Conservation (phyloP, 257 asterid genomes). For the Nicotiana tabacum region DNA sequence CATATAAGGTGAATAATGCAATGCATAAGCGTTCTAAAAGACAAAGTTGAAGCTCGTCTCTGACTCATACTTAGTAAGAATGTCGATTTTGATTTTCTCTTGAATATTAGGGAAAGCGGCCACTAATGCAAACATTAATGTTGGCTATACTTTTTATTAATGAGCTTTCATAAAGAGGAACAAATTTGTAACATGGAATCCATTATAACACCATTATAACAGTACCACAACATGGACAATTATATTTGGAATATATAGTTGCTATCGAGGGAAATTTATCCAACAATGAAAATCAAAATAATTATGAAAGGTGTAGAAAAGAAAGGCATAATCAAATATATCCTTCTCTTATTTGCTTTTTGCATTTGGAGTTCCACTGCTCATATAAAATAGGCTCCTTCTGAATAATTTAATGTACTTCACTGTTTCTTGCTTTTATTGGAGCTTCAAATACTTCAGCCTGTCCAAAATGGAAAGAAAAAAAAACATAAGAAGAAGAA, state of each 20-base stretch:
- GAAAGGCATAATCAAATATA: not conserved
- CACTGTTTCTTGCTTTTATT: slow-evolving; percentile 11
- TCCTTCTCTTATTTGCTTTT: not conserved
- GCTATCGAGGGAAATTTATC: not conserved
- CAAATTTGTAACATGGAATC: not conserved
- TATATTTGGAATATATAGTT: not conserved
- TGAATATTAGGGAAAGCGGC: too few relatives aligned
- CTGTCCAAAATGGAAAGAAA: slow-evolving; percentile 12
- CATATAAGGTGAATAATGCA: too few relatives aligned
- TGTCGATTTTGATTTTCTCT: too few relatives aligned
- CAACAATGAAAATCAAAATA: not conserved
- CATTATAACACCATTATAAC: too few relatives aligned
- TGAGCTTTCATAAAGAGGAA: too few relatives aligned
- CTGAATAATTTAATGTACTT: not conserved
- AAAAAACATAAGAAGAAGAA: not conserved
- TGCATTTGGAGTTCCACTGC: not conserved
- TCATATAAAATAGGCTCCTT: not conserved
- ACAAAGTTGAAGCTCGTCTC: too few relatives aligned
- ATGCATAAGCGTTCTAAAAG: too few relatives aligned
- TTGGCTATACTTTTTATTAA: too few relatives aligned
- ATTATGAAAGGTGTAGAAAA: not conserved
- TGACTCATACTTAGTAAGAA: too few relatives aligned
- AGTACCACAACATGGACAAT: not conserved
- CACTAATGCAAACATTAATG: too few relatives aligned
- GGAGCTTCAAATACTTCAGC: slow-evolving; percentile 37